Evolutionary conservation across 306 rosid species (phyloP).

Genomic region (Quercus bicolor): DNA sequence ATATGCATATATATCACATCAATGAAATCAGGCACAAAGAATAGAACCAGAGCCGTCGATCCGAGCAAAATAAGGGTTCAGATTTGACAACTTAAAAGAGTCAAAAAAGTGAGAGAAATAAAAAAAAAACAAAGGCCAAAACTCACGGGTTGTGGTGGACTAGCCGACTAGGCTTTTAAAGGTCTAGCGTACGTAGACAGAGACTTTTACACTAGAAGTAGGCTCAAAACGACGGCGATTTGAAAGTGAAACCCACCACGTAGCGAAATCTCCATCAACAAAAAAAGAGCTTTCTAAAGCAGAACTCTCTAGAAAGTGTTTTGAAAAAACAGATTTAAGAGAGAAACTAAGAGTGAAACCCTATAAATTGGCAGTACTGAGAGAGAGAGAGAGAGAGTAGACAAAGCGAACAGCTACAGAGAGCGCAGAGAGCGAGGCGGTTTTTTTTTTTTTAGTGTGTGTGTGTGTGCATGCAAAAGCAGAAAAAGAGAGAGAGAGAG

Average conservation of each 20-base stretch:
- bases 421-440: conserved; percentile 4
- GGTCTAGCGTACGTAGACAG: not conserved
- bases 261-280: not conserved
- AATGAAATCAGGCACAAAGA: not conserved
- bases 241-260: conserved; percentile 9
- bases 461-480: not conserved
- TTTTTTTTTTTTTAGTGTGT: not conserved
- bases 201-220: conserved; percentile 16
- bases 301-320: not conserved
- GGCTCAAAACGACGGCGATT: conserved; percentile 14
- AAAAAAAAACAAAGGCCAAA: not conserved
- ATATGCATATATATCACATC: conserved; percentile 22
- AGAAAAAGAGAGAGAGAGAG: not conserved
- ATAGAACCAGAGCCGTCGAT: conserved; percentile 48
- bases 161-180: no score
- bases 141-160: not conserved
- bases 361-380: not conserved
- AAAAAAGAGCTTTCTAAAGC: conserved; percentile 8
- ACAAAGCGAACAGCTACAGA: not conserved
- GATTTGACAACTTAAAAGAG: conserved; percentile 22
- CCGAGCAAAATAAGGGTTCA: conserved; percentile 1
- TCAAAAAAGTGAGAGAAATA: no score
- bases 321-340: not conserved
- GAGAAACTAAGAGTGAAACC: no score
- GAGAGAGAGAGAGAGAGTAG: not conserved